A percentile compares a stretch with the other conserved stretches of the same genome.
phyloP scores from a whole-genome alignment of 2,329 filamentous ascomycete genomes.

The Cadophora gregata region DNA sequence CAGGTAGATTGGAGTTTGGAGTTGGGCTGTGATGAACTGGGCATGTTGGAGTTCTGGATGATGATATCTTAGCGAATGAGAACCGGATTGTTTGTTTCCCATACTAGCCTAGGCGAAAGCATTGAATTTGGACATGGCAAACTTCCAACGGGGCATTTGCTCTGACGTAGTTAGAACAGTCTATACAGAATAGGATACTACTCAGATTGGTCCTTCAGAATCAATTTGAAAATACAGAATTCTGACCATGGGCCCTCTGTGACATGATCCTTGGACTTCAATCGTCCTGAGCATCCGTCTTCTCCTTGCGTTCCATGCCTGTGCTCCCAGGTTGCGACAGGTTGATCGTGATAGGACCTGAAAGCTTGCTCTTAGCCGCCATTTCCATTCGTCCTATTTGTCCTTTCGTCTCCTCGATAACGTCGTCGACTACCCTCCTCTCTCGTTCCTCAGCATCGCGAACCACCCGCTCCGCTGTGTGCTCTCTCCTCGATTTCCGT shows the following conservation, averaged over 20 bases:
- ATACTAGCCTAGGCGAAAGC: neutral
- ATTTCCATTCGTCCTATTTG: conserved; percentile 5
- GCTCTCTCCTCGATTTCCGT: conserved; percentile 16
- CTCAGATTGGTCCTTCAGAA: too few species aligned
- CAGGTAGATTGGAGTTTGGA: conserved; percentile 25
- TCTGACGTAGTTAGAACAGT: neutral
- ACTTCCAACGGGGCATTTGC: neutral
- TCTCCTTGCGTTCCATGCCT: neutral
- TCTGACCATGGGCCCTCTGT: neutral
- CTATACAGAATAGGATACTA: neutral
- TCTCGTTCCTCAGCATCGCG: conserved; percentile 19
- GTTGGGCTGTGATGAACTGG: neutral
- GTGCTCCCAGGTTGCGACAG: conserved; percentile 7
- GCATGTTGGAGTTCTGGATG: conserved; percentile 7
- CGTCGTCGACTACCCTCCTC: neutral
- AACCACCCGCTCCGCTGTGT: conserved; percentile 4
- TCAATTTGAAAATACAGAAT: too few species aligned
- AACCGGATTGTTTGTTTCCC: neutral
- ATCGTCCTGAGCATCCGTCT: conserved; percentile 1
- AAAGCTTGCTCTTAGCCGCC: conserved; percentile 5
- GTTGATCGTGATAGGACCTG: conserved; percentile 12
- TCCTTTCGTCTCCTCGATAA: neutral
- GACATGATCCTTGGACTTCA: neutral
- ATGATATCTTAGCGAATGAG: conserved; percentile 2
- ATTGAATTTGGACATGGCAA: neutral